Percentiles rank a stretch among this genome's conserved stretches.
These are phyloP conservation scores for Agaricales sp. DNA, from an alignment of 1,284 basidiomycete species.

Conservation along the genomic window DNA sequence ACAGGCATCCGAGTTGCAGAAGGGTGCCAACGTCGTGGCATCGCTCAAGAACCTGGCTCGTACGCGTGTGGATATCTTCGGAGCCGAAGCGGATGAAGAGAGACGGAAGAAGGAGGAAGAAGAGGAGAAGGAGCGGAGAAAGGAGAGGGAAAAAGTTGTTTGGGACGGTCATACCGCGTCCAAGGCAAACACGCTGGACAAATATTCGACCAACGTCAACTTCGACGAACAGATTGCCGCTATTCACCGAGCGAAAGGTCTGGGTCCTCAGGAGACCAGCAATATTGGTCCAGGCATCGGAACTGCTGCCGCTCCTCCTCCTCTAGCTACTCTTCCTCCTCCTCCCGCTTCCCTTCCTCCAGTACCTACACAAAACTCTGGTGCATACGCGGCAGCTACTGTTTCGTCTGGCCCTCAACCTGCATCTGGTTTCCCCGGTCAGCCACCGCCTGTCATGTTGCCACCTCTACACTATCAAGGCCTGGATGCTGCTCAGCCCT, in stretches of 20 bases:
- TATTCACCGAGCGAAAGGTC: conserved; percentile 82
- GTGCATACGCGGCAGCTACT: conserved; percentile 52
- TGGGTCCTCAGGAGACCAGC: conserved; percentile 66
- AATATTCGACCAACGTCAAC: conserved; percentile 84
- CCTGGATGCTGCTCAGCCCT: conserved; percentile 62
- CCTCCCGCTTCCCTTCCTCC: conserved; percentile 57
- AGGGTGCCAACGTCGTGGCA: conserved; percentile 85
- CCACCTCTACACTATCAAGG: conserved; percentile 77
- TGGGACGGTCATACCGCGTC: conserved; percentile 95
- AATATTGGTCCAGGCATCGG: conserved; percentile 80
- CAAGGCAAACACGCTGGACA: conserved; percentile 80
- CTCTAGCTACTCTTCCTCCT: conserved; percentile 50
- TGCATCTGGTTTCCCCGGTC: conserved; percentile 54
- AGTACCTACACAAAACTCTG: conserved; percentile 38
- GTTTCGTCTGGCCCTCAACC: conserved; percentile 75
- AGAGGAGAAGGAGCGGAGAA: conserved; percentile 65
- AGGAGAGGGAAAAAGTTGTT: conserved; percentile 84
- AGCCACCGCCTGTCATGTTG: conserved; percentile 56
- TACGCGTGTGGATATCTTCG: conserved; percentile 91
- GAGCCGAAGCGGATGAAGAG: conserved; percentile 84
- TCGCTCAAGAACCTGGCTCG: conserved; percentile 87
- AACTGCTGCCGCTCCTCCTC: conserved; percentile 59
- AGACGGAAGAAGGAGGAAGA: conserved; percentile 78
- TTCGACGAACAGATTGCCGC: conserved; percentile 94
- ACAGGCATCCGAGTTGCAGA: conserved; percentile 81